Percentiles rank a stretch among this genome's conserved stretches.
These are phyloP conservation scores for Candida rishiriensis DNA, from an alignment of 805 yeast genomes.

Conservation along the genomic window DNA sequence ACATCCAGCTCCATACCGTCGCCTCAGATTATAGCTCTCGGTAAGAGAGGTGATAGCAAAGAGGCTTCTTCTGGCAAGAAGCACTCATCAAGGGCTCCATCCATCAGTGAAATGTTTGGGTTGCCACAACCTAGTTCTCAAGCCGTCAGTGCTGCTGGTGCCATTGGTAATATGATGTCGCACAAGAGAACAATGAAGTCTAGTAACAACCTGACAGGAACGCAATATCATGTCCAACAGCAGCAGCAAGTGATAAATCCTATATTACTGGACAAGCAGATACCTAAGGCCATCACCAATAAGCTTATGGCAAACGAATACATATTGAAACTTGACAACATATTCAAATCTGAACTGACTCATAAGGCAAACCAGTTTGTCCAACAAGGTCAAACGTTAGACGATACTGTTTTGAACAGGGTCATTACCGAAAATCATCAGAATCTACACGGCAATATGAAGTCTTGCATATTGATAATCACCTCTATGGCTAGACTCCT, in stretches of 20 bases:
- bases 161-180: constrained; percentile 28
- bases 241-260: constrained; percentile 31
- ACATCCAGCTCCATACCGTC: not conserved
- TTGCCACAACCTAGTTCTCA: constrained; percentile 29
- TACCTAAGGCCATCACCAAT: constrained; percentile 26
- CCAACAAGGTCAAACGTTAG: constrained; percentile 26
- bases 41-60: not conserved
- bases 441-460: constrained; percentile 26
- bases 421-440: constrained; percentile 29
- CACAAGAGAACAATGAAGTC: constrained; percentile 25
- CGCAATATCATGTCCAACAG: constrained; percentile 22
- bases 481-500: constrained; percentile 33
- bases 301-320: constrained; percentile 29
- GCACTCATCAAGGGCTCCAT: constrained; percentile 17
- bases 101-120: constrained; percentile 24
- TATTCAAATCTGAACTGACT: constrained; percentile 30
- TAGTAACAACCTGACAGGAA: constrained; percentile 10
- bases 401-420: constrained; percentile 27
- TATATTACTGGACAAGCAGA: constrained; percentile 26
- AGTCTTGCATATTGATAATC: constrained; percentile 31
- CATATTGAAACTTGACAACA: constrained; percentile 29
- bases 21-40: not conserved
- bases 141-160: constrained; percentile 33
- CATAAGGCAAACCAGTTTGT: constrained; percentile 27
- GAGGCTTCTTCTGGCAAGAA: constrained; percentile 5